Evolutionary conservation across 108 stramenopile genomes (phyloP).

Genomic region (Fragilaria radians): DNA sequence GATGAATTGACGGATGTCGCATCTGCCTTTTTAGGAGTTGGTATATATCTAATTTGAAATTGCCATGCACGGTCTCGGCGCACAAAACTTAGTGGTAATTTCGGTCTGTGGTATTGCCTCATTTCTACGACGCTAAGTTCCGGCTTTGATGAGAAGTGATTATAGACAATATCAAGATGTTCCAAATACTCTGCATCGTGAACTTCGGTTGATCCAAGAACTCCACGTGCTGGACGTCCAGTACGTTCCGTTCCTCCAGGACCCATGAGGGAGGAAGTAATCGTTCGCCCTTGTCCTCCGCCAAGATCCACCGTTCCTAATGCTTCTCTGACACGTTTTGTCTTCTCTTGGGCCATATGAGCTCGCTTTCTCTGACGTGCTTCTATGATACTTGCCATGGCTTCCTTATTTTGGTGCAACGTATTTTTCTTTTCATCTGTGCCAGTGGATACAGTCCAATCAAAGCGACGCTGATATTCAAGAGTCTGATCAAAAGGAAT

Average conservation of each 20-base stretch:
- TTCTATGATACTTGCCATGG: constrained; percentile 59
- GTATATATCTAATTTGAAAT: constrained; percentile 62
- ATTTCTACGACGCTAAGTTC: constrained; percentile 54
- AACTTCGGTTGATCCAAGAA: constrained; percentile 33
- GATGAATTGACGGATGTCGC: constrained; percentile 24
- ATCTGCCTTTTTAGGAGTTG: constrained; percentile 18
- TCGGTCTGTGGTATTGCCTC: constrained; percentile 79
- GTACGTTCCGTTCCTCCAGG: constrained; percentile 87
- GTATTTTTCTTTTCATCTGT: constrained; percentile 45
- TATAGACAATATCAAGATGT: constrained; percentile 79
- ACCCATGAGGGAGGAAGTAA: constrained; percentile 83
- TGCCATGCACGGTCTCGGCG: constrained; percentile 67
- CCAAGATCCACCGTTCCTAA: constrained; percentile 59
- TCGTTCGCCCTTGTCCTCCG: constrained; percentile 72
- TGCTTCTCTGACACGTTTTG: constrained; percentile 74
- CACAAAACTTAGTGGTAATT: constrained; percentile 53
- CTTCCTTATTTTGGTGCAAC: constrained; percentile 47
- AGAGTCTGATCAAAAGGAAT: constrained; percentile 47
- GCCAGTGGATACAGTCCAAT: constrained; percentile 29
- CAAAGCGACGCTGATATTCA: constrained; percentile 58
- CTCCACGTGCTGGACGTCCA: constrained; percentile 59
- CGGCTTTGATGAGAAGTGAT: constrained; percentile 51
- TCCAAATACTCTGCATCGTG: constrained; percentile 82
- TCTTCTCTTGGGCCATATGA: constrained; percentile 85
- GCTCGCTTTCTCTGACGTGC: constrained; percentile 64